A percentile compares a stretch with the other conserved stretches of the same genome.
Conservation (phyloP, 108 stramenopile species). For the Nitzschia sp. region DNA sequence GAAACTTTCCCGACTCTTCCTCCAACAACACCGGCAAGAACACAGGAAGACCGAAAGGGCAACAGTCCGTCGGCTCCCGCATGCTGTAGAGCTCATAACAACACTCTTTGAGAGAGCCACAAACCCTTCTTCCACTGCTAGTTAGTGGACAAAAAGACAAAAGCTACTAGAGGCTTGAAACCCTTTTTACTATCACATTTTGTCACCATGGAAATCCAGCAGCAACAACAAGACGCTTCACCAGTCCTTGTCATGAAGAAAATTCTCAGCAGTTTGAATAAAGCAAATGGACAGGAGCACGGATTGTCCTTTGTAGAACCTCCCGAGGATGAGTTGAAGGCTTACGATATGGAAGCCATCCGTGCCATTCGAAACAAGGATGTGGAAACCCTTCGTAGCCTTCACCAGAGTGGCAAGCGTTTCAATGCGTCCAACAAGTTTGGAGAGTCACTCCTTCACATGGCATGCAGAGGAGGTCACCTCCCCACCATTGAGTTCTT, state of each 20-base stretch:
- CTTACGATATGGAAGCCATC: conserved; percentile 58
- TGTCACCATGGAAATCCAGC: background rate
- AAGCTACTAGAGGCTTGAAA: too few relatives aligned
- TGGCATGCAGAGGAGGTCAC: conserved; percentile 82
- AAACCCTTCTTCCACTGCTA: too few relatives aligned
- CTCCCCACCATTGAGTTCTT: conserved; percentile 55
- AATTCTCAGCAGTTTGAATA: too few relatives aligned
- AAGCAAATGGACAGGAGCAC: too few relatives aligned
- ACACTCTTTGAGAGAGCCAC: too few relatives aligned
- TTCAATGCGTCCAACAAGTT: conserved; percentile 77
- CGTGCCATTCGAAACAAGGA: conserved; percentile 51
- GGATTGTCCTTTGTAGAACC: conserved; percentile 25
- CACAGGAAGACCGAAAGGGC: too few relatives aligned
- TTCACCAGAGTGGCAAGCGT: conserved; percentile 43
- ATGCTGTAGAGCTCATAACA: too few relatives aligned
- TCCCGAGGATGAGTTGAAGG: conserved; percentile 49
- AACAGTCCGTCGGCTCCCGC: too few relatives aligned
- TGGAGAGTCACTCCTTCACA: conserved; percentile 82
- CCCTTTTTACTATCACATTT: background rate
- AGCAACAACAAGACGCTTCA: background rate
- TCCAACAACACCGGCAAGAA: too few relatives aligned
- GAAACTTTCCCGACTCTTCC: too few relatives aligned
- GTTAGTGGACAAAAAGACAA: too few relatives aligned
- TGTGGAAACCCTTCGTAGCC: conserved; percentile 39
- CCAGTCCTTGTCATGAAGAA: background rate